Conservation (phyloP, 129 eudicot genomes). For the Tanacetum coccineum region DNA sequence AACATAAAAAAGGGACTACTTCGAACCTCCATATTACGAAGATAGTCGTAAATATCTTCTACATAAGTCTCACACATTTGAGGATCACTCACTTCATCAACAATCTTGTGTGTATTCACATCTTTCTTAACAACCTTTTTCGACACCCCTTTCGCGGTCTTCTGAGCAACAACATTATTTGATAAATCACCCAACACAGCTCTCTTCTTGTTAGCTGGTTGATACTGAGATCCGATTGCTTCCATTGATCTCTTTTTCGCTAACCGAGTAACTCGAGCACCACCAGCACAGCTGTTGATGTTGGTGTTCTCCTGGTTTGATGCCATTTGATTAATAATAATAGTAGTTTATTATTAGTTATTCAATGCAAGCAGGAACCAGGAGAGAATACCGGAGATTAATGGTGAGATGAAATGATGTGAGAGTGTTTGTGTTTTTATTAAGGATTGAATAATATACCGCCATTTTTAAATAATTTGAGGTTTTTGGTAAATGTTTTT, state of each 20-base stretch:
- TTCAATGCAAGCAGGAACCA: conserved; percentile 5
- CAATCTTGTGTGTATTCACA: conserved; percentile 7
- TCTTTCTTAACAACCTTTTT: conserved; percentile 27
- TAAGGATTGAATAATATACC: conserved; percentile 28
- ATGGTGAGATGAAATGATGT: neutral
- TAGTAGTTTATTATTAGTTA: neutral
- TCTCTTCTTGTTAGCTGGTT: conserved; percentile 54
- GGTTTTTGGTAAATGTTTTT: conserved; percentile 16
- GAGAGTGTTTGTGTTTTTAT: neutral
- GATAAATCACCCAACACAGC: conserved; percentile 71
- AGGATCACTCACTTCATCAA: conserved; percentile 39
- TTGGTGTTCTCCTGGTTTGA: conserved; percentile 45
- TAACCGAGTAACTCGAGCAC: conserved; percentile 52
- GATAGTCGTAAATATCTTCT: conserved; percentile 61
- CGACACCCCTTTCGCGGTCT: conserved; percentile 21
- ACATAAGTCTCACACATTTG: conserved; percentile 74
- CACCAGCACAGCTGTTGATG: neutral
- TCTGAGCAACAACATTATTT: conserved; percentile 11
- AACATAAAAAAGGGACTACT: neutral
- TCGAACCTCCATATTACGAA: conserved; percentile 71
- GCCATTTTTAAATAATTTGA: conserved; percentile 39
- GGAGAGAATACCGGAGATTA: conserved; percentile 20
- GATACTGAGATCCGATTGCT: conserved; percentile 22
- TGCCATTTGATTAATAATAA: conserved; percentile 33
- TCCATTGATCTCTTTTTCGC: conserved; percentile 64